Evolutionary conservation across 495 filamentous ascomycete species (phyloP), one percentile per base, ranked within the genome.

Genomic region (Aspergillus egyptiacus): DNA sequence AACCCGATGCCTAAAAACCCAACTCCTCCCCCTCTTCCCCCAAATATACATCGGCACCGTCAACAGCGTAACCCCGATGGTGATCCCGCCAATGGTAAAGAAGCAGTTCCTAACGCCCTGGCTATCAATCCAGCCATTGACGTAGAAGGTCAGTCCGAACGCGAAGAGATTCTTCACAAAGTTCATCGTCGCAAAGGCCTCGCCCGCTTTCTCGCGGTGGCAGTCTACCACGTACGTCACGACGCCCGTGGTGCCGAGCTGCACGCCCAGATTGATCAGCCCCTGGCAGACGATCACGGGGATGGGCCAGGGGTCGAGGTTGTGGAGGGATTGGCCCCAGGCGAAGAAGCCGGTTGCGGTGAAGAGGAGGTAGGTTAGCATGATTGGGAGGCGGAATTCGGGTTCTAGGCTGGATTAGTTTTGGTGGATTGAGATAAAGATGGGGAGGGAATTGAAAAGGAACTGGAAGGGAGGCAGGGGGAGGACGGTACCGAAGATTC

Each of bases 291-390:
- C 61, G 38, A 75, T 61, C 0, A 73, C 66, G 3, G 70, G 67
- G 1, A 71, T 60, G 2, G 70, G 58, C 62, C 62, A 65, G n/a
- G 59, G 57, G 39, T 65, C 57, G 10, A 57, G 54, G 13, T 37
- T 53, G 31, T 44, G 47, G 13, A 59, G 53, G 3, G 61, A 57
- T 47, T 67, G 62, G 15, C 69, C 69, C 62, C 67, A 71, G 15
- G 69, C 71, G 50, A 71, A 73, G 65, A 73, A 73, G 14, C 68
- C 69, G 0, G 67, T 65, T 23, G 66, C 63, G 2, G 68, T 70
- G 47, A 73, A 65, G 19, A 69, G 43, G 13, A 72, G 59, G 38
- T 65, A 66, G 4, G 68, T 65, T 1, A 67, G 27, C 61, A 74
- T 69, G 45, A 72, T 61, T 0, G 65, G 64, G 5, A 76, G 62